phyloP scores from a whole-genome alignment of 2,329 filamentous ascomycete species.

The Xylariaceae sp. region DNA sequence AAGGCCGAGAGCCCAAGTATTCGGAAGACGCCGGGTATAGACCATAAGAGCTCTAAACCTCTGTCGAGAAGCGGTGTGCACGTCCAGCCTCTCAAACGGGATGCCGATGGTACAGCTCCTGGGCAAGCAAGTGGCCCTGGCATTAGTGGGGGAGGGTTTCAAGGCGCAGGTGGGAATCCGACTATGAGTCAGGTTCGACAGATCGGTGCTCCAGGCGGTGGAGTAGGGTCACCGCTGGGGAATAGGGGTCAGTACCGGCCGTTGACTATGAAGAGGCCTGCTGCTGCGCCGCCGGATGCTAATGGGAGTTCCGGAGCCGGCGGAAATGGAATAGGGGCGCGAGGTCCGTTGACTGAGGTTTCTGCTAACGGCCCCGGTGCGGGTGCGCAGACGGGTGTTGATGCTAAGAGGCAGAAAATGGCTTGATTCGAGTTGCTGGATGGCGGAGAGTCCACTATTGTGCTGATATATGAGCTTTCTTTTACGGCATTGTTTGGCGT shows the following conservation, averaged over 20 bases:
- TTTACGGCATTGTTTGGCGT: too few relatives aligned
- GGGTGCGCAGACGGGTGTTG: conserved; percentile 30
- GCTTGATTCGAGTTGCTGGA: conserved; percentile 8
- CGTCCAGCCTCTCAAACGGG: conserved; percentile 38
- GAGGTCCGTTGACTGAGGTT: conserved; percentile 49
- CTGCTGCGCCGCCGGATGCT: conserved; percentile 20
- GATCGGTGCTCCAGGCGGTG: conserved; percentile 55
- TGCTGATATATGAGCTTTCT: too few relatives aligned
- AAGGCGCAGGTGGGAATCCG: conserved; percentile 39
- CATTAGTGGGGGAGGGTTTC: not conserved
- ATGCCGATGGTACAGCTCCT: conserved; percentile 22
- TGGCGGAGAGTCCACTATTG: too few relatives aligned
- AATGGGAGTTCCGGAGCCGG: conserved; percentile 19
- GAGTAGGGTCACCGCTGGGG: conserved; percentile 55
- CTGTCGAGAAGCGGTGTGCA: conserved; percentile 57
- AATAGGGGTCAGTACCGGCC: conserved; percentile 58
- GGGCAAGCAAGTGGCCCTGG: not conserved
- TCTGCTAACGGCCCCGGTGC: conserved; percentile 39
- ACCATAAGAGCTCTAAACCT: conserved; percentile 74
- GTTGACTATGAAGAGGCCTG: conserved; percentile 54
- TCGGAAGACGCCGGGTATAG: conserved; percentile 81
- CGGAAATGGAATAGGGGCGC: conserved; percentile 15
- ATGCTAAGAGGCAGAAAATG: conserved; percentile 51
- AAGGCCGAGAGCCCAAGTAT: conserved; percentile 79
- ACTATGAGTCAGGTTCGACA: conserved; percentile 51